Percentiles rank a stretch among this genome's conserved stretches.
Conservation (phyloP, 1,139 yeast species). For the Spathaspora sp. region DNA sequence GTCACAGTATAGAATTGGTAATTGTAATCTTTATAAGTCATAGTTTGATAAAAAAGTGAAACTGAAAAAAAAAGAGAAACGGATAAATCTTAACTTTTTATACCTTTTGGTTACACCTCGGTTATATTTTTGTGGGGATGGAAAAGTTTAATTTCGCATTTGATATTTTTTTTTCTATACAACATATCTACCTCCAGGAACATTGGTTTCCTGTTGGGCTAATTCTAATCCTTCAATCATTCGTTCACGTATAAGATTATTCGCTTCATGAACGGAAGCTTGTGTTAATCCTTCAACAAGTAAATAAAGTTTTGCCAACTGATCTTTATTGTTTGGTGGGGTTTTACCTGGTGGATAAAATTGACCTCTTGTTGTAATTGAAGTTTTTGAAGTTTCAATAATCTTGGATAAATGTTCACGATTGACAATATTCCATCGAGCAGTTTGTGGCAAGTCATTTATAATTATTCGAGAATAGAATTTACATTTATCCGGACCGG, state of each 20-base stretch:
- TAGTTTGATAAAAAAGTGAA: constrained; percentile 7
- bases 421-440: constrained; percentile 80
- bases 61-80: background rate
- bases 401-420: constrained; percentile 64
- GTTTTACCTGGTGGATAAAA: constrained; percentile 63
- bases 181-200: constrained; percentile 39
- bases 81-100: background rate
- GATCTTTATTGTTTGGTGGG: constrained; percentile 32
- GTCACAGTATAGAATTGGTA: constrained; percentile 41
- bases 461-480: constrained; percentile 73
- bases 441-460: constrained; percentile 83
- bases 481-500: constrained; percentile 61
- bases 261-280: constrained; percentile 63
- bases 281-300: constrained; percentile 78
- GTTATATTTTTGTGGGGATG: constrained; percentile 1
- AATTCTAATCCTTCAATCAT: constrained; percentile 60
- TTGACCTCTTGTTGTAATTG: constrained; percentile 82
- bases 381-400: constrained; percentile 70
- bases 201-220: constrained; percentile 41
- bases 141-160: background rate
- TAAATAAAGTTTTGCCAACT: constrained; percentile 64
- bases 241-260: constrained; percentile 56
- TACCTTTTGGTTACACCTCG: background rate
- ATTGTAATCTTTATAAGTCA: constrained; percentile 28
- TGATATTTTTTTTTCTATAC: constrained; percentile 21